Evolutionary conservation across 2,329 filamentous ascomycete genomes (phyloP).

Genomic region (Arthrobotrys sinensis): DNA sequence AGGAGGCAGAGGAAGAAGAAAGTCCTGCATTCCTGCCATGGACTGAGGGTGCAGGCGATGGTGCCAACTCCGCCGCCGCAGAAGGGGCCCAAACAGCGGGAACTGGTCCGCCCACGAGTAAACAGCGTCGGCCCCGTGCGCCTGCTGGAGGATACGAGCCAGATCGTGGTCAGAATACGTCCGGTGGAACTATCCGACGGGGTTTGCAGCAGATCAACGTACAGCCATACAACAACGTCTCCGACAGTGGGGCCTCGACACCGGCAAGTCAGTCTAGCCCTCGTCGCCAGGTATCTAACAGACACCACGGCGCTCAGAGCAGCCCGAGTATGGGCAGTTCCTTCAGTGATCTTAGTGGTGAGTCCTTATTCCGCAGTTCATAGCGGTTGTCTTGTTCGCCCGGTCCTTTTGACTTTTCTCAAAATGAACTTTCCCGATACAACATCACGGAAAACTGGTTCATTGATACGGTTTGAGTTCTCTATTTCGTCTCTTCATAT

Average conservation of each 20-base stretch:
- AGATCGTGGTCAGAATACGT: conserved; percentile 49
- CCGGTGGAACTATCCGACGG: conserved; percentile 51
- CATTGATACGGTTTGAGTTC: neutral
- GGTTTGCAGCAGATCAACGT: conserved; percentile 47
- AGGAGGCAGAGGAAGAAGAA: conserved; percentile 55
- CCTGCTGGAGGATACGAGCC: conserved; percentile 53
- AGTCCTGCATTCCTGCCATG: conserved; percentile 63
- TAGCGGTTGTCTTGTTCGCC: conserved; percentile 4
- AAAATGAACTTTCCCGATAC: neutral
- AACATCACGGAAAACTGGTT: conserved; percentile 1
- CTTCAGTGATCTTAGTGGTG: conserved; percentile 86
- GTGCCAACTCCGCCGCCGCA: conserved; percentile 30
- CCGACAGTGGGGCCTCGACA: conserved; percentile 74
- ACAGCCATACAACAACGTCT: conserved; percentile 62
- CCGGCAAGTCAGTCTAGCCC: conserved; percentile 74
- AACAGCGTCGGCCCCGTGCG: conserved; percentile 44
- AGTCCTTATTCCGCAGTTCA: conserved; percentile 65
- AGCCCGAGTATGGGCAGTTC: conserved; percentile 87
- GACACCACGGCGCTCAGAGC: conserved; percentile 78
- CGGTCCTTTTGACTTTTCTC: neutral
- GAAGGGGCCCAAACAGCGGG: conserved; percentile 19
- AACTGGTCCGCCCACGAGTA: conserved; percentile 45
- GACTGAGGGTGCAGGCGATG: conserved; percentile 53
- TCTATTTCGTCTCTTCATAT: neutral
- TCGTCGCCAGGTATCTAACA: conserved; percentile 71